Conservation (phyloP, 495 filamentous ascomycete species). For the Talaromyces trachyspermus region DNA sequence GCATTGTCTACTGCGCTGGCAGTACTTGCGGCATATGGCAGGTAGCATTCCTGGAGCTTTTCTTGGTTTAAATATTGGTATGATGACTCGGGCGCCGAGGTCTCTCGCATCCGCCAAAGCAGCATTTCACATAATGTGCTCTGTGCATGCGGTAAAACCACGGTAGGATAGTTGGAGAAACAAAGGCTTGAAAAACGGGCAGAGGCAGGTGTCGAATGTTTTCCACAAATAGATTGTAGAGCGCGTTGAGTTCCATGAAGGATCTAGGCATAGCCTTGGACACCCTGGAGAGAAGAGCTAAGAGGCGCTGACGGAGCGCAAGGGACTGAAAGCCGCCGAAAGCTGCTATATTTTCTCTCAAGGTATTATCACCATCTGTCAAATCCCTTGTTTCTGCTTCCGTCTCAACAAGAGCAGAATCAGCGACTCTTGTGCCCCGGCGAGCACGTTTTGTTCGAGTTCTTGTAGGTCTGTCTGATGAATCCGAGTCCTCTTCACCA, state of each 20-base stretch:
- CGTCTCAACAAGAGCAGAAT: background rate
- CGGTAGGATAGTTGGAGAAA: constrained; percentile 48
- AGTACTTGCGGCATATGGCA: constrained; percentile 64
- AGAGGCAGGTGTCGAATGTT: constrained; percentile 60
- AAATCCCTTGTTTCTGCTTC: constrained; percentile 6
- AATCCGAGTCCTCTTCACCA: constrained; percentile 32
- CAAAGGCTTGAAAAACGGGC: constrained; percentile 62
- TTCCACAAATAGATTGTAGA: constrained; percentile 62
- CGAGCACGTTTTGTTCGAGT: constrained; percentile 28
- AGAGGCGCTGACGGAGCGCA: constrained; percentile 55
- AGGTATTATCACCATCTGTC: constrained; percentile 3
- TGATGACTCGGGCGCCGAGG: constrained; percentile 42
- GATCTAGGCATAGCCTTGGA: constrained; percentile 28
- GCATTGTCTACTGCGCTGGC: constrained; percentile 63
- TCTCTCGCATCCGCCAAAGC: constrained; percentile 54
- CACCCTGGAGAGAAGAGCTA: constrained; percentile 47
- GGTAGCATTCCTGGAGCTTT: constrained; percentile 58
- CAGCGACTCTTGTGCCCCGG: constrained; percentile 17
- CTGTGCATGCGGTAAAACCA: constrained; percentile 36
- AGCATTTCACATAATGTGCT: constrained; percentile 60
- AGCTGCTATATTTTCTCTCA: constrained; percentile 21
- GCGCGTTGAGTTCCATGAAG: constrained; percentile 45
- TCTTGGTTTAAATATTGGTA: constrained; percentile 43
- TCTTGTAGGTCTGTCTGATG: constrained; percentile 19
- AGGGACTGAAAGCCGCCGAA: constrained; percentile 53